Evolutionary conservation across 176 grass and related monocot genomes (phyloP).

Genomic region (Musa itinerans): DNA sequence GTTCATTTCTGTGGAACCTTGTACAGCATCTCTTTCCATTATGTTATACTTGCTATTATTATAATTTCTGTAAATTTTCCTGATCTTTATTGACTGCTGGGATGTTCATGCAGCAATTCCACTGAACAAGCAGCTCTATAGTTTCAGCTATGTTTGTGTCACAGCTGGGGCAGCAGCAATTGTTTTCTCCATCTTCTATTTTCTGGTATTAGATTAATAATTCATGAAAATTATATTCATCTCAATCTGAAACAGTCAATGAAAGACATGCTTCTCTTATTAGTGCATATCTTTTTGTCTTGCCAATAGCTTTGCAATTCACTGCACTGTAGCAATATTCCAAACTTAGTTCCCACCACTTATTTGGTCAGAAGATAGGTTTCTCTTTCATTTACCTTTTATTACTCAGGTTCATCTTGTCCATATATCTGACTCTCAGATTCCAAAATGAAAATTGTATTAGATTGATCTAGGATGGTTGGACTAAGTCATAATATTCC

Average conservation of each 20-base stretch:
- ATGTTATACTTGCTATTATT: background rate
- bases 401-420: too few species aligned
- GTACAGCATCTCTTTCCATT: background rate
- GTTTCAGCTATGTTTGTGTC: constrained; percentile 77
- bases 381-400: too few species aligned
- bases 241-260: too few species aligned
- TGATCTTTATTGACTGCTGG: background rate
- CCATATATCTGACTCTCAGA: too few species aligned
- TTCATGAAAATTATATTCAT: background rate
- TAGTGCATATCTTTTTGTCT: background rate
- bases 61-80: background rate
- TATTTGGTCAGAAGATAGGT: too few species aligned
- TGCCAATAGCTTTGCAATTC: background rate
- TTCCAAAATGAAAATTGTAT: too few species aligned
- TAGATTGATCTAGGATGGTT: too few species aligned
- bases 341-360: too few species aligned
- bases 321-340: background rate
- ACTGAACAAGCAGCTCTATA: constrained; percentile 84
- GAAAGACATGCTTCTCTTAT: background rate
- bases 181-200: constrained; percentile 60
- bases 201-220: constrained; percentile 36
- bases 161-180: constrained; percentile 66
- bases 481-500: too few species aligned
- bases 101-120: constrained; percentile 47
- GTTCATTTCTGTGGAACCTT: background rate